These are phyloP conservation scores for Eucalyptus globulus DNA, from an alignment of 345 rosid genomes.

Conservation along the genomic window DNA sequence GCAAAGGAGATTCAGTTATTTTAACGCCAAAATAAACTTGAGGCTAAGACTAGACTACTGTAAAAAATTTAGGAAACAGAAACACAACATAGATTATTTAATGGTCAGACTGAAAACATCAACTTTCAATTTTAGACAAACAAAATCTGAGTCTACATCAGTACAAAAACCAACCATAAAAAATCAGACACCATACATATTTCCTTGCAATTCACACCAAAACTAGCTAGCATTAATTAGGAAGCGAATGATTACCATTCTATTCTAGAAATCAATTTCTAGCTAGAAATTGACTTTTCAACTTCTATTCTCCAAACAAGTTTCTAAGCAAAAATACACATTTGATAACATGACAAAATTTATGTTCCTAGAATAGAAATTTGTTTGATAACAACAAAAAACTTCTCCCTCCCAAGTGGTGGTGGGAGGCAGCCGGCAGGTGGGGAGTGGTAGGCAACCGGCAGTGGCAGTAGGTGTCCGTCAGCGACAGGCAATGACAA, in stretches of 20 bases:
- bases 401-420: too few species aligned
- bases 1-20: background rate
- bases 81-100: background rate
- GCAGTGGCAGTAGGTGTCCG: too few species aligned
- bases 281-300: too few species aligned
- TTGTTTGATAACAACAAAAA: too few species aligned
- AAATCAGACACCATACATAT: background rate
- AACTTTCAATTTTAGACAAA: background rate
- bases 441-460: too few species aligned
- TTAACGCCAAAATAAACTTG: background rate
- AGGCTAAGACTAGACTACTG: background rate
- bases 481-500: accelerated
- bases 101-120: background rate
- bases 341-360: too few species aligned
- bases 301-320: too few species aligned
- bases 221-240: background rate
- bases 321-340: too few species aligned
- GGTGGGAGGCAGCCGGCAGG: too few species aligned
- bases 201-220: background rate
- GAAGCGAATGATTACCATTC: too few species aligned
- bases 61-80: background rate
- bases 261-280: too few species aligned
- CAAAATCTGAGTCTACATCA: background rate
- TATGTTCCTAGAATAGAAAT: too few species aligned
- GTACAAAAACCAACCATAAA: background rate